A percentile compares a stretch with the other conserved stretches of the same genome.
phyloP scores from a whole-genome alignment of 805 yeast species.

The Dipodascus geniculatus region DNA sequence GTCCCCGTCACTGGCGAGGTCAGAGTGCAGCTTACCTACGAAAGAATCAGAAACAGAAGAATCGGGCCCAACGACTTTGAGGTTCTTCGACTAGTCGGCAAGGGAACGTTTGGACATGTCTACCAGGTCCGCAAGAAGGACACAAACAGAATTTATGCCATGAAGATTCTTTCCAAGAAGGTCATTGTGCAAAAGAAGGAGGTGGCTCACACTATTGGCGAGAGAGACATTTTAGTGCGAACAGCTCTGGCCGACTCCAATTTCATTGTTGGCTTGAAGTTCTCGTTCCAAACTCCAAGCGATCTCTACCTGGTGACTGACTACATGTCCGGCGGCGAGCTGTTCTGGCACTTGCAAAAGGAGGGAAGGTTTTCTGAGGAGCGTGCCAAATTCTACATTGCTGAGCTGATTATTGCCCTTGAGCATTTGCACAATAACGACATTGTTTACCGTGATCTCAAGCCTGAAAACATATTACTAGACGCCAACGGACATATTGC shows the following conservation, averaged over 20 bases:
- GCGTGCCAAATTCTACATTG: slow-evolving; percentile 88
- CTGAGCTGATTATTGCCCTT: slow-evolving; percentile 79
- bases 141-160: slow-evolving; percentile 81
- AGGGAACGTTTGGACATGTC: slow-evolving; percentile 94
- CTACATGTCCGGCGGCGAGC: slow-evolving; percentile 94
- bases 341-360: slow-evolving; percentile 88
- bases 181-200: slow-evolving; percentile 91
- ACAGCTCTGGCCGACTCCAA: slow-evolving; percentile 79
- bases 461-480: slow-evolving; percentile 84
- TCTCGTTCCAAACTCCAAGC: slow-evolving; percentile 84
- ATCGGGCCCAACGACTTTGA: slow-evolving; percentile 84
- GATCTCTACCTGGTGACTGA: slow-evolving; percentile 88
- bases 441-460: slow-evolving; percentile 86
- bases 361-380: slow-evolving; percentile 88
- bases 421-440: slow-evolving; percentile 90
- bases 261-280: slow-evolving; percentile 88
- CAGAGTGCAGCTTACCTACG: slow-evolving; percentile 62
- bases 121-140: slow-evolving; percentile 85
- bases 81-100: slow-evolving; percentile 74
- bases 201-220: slow-evolving; percentile 94
- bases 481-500: slow-evolving; percentile 96
- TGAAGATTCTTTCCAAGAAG: slow-evolving; percentile 87
- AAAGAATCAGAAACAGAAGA: slow-evolving; percentile 40
- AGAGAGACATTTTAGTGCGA: slow-evolving; percentile 79
- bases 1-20: slow-evolving; percentile 72